Percentiles rank a stretch among this genome's conserved stretches.
Evolutionary conservation across 306 rosid genomes (phyloP).

Genomic region (Dalbergia cultrata): DNA sequence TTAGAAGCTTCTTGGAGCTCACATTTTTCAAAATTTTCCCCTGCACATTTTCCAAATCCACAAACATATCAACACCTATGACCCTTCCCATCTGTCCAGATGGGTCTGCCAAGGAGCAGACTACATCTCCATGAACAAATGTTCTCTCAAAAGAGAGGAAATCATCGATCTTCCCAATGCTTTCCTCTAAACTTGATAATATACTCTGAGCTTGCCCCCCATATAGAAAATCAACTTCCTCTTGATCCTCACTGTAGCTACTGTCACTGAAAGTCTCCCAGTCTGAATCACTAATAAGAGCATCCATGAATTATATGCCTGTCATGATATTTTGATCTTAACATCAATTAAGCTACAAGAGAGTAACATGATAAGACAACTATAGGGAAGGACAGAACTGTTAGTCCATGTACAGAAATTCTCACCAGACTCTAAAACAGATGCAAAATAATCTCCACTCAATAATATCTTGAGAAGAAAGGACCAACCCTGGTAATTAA

Average conservation of each 20-base stretch:
- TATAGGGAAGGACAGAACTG: conserved; percentile 31
- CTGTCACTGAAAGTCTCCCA: conserved; percentile 92
- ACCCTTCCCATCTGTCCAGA: conserved; percentile 93
- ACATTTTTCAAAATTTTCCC: conserved; percentile 74
- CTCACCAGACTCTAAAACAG: conserved; percentile 48
- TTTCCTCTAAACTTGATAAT: conserved; percentile 83
- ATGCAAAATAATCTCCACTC: conserved; percentile 31
- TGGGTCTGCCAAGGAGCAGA: conserved; percentile 70
- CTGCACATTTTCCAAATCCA: conserved; percentile 74
- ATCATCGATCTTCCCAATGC: conserved; percentile 90
- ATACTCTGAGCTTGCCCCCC: conserved; percentile 87
- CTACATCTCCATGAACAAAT: conserved; percentile 86
- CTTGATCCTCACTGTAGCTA: conserved; percentile 83
- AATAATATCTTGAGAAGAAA: conserved; percentile 36
- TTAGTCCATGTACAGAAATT: conserved; percentile 33
- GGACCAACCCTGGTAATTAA: conserved; percentile 19
- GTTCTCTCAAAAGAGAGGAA: conserved; percentile 90
- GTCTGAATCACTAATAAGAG: conserved; percentile 70
- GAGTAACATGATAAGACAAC: not conserved
- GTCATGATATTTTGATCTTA: conserved; percentile 40
- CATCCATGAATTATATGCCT: conserved; percentile 76
- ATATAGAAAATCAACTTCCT: conserved; percentile 68
- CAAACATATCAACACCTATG: conserved; percentile 65
- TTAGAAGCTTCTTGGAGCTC: conserved; percentile 63
- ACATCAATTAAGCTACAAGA: conserved; percentile 30